Conservation (phyloP, 306 rosid species). For the Vigna angularis region DNA sequence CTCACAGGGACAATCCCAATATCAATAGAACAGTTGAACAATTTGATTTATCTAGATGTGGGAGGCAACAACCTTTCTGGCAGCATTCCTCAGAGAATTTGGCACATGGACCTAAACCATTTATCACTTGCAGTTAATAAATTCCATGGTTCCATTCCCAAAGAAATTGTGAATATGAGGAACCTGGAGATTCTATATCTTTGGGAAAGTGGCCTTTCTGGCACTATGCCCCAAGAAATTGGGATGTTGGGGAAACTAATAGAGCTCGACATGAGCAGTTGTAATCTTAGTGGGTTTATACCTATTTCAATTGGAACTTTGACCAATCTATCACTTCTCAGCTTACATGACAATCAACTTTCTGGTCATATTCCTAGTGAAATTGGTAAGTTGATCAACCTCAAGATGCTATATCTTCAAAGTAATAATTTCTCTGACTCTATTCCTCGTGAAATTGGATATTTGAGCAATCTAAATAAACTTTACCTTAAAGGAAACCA, state of each 20-base stretch:
- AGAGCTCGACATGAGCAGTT: not conserved
- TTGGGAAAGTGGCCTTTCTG: not conserved
- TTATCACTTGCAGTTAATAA: not conserved
- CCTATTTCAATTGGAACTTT: no score
- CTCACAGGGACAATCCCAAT: slow-evolving; percentile 18
- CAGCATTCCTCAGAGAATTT: not conserved
- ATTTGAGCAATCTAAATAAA: not conserved
- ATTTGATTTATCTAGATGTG: not conserved
- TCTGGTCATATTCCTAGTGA: no score
- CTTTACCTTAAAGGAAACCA: no score
- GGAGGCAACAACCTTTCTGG: not conserved
- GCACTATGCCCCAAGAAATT: not conserved
- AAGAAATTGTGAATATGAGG: slow-evolving; percentile 6
- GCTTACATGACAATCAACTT: no score
- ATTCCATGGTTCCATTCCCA: not conserved
- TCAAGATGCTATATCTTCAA: no score
- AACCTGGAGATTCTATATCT: not conserved
- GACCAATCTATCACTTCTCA: no score
- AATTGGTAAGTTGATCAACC: no score
- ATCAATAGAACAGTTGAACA: not conserved
- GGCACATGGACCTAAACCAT: not conserved
- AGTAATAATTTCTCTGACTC: no score
- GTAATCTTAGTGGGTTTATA: slow-evolving; percentile 34
- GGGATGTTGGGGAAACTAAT: not conserved
- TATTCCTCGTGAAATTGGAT: slow-evolving; percentile 7